A percentile compares a stretch with the other conserved stretches of the same genome.
phyloP scores from a whole-genome alignment of 176 grass and related monocot species.

The Areca catechu region DNA sequence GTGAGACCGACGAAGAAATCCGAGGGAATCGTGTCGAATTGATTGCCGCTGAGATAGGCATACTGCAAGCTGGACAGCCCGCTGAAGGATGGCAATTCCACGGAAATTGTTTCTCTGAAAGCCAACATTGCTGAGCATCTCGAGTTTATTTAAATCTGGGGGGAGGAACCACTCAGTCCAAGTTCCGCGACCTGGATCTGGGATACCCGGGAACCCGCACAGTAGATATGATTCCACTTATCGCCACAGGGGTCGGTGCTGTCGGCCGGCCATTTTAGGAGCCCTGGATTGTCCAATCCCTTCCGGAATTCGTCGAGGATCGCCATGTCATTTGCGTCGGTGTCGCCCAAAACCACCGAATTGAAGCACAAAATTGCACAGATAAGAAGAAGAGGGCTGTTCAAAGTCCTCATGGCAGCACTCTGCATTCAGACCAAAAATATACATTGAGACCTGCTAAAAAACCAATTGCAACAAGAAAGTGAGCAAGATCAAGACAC shows the following conservation, averaged over 20 bases:
- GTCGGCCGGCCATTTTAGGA: conserved; percentile 40
- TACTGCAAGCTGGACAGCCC: conserved; percentile 37
- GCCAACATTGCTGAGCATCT: conserved; percentile 42
- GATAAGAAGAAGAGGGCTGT: not conserved
- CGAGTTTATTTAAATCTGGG: conserved; percentile 18
- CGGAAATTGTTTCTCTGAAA: conserved; percentile 57
- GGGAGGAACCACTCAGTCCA: conserved; percentile 42
- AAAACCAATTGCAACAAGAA: too few relatives aligned
- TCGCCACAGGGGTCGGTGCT: conserved; percentile 36
- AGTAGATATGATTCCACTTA: not conserved
- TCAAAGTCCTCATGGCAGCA: not conserved
- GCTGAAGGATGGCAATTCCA: conserved; percentile 54
- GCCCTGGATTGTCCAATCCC: conserved; percentile 36
- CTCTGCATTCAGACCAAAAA: too few relatives aligned
- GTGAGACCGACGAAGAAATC: conserved; percentile 57
- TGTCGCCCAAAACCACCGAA: not conserved
- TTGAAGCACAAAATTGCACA: not conserved
- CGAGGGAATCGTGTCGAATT: conserved; percentile 45
- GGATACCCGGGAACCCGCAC: conserved; percentile 35
- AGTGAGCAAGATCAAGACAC: too few relatives aligned
- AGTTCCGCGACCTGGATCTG: conserved; percentile 67
- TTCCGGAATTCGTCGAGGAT: conserved; percentile 40
- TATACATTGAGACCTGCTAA: too few relatives aligned
- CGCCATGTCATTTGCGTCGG: conserved; percentile 41
- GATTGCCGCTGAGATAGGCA: conserved; percentile 61